Evolutionary conservation across 768 basidiomycete genomes (phyloP), one percentile per base, ranked within the genome.

Genomic region (Agrocybe praecox): DNA sequence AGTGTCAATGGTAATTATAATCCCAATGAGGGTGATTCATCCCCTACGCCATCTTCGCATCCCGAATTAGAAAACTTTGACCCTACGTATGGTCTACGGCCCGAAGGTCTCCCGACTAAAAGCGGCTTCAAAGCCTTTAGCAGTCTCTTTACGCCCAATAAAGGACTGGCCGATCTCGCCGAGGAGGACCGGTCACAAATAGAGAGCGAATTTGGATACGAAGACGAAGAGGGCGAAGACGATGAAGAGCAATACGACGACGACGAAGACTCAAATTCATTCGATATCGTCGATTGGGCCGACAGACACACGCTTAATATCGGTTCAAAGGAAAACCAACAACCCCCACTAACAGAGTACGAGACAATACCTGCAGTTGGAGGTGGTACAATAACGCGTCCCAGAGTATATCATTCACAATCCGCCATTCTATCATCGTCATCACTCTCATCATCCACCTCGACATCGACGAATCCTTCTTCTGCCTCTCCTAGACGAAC

Each of bases 71-170:
- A 97, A 73, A 87, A 91, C 58, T 97, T 92, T 70, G 96, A 98
- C 65, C 96, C 95, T 0, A 98, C 96, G 0, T 98, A 99, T 67
- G 96, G 96, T 15, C 76, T 98, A 12, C 88, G 96, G 22, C 94
- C 94, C 0, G 96, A 98, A 66, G 91, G 92, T 1, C 77, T 96
- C 1, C 95, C 95, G 0, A 81, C 83, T 1, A 96, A 94, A 73
- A 89, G 88, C 57, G 82, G 87, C 3, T 97, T 96, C 70, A 79
- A 81, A 45, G 83, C 83, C 7, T 95, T 97, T 62, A 85, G 89
- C 19, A 84, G 81, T 36, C 74, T 96, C 9, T 96, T 91, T 59
- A 73, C 75, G 8, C 82, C 81, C 4, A 84, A 82, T 59, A 87
- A 83, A 62, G 87, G 88, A 26, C 81, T 94, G 6, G 91, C 87